Evolutionary conservation across 2,329 filamentous ascomycete species (phyloP).

Genomic region (Exophiala calicioides): DNA sequence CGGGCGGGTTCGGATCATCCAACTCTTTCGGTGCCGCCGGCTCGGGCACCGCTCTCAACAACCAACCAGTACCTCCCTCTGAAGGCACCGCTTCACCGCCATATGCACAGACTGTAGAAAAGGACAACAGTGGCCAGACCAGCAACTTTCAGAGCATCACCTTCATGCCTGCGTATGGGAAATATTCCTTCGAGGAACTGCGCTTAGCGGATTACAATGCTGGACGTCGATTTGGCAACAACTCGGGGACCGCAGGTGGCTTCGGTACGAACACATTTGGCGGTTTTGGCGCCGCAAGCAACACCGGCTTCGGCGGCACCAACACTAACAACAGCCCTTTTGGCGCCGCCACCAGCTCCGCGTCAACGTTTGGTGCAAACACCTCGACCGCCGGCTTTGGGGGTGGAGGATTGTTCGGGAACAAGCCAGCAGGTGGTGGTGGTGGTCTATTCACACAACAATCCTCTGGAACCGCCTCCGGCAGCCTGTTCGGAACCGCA

Average conservation of each 20-base stretch:
- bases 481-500: constrained; percentile 45
- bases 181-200: constrained; percentile 85
- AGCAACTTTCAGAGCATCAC: constrained; percentile 53
- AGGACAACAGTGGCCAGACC: constrained; percentile 40
- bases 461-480: constrained; percentile 36
- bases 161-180: constrained; percentile 59
- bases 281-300: constrained; percentile 39
- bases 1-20: constrained; percentile 41
- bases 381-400: constrained; percentile 42
- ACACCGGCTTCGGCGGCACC: constrained; percentile 28
- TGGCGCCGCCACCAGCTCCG: constrained; percentile 39
- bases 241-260: constrained; percentile 74
- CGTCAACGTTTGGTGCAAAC: constrained; percentile 39
- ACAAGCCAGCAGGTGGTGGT: constrained; percentile 35
- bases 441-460: constrained; percentile 31
- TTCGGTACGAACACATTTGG: constrained; percentile 67
- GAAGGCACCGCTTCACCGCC: constrained; percentile 50
- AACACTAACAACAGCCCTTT: constrained; percentile 34
- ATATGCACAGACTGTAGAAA: constrained; percentile 48
- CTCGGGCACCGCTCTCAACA: constrained; percentile 45
- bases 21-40: constrained; percentile 38
- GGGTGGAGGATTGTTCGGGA: constrained; percentile 49
- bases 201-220: constrained; percentile 84
- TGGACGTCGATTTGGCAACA: constrained; percentile 80
- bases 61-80: constrained; percentile 40